These are phyloP conservation scores for Toxicodendron radicans DNA, from an alignment of 345 rosid genomes.

Conservation along the genomic window DNA sequence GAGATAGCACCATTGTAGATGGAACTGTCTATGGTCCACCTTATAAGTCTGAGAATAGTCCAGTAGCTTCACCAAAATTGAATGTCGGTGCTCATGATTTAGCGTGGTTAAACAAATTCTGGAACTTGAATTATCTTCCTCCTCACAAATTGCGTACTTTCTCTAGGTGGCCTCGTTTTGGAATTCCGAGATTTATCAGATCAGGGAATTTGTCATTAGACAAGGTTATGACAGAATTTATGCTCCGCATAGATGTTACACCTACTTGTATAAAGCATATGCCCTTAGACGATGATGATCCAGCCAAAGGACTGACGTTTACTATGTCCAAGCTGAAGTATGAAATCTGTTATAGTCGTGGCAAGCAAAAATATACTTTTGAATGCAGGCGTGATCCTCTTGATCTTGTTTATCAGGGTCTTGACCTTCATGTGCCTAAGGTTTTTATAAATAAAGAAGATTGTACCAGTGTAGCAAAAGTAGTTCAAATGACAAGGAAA, in stretches of 20 bases:
- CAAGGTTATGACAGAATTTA: conserved; percentile 94
- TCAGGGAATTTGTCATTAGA: conserved; percentile 95
- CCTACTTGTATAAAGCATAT: conserved; percentile 70
- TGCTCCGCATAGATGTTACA: conserved; percentile 83
- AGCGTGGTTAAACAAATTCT: conserved; percentile 85
- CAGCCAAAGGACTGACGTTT: conserved; percentile 87
- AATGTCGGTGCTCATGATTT: conserved; percentile 95
- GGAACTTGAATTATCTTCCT: conserved; percentile 83
- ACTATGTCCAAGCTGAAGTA: conserved; percentile 77
- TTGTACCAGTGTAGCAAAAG: conserved; percentile 48
- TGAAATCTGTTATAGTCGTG: conserved; percentile 82
- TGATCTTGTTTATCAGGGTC: conserved; percentile 94
- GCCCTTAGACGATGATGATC: conserved; percentile 87
- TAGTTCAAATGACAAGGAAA: conserved; percentile 57
- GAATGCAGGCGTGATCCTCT: conserved; percentile 88
- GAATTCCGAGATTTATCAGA: conserved; percentile 72
- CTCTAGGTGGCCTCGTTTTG: conserved; percentile 96
- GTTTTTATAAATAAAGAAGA: conserved; percentile 64
- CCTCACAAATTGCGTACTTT: conserved; percentile 90
- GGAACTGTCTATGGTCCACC: conserved; percentile 37
- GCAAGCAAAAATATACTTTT: conserved; percentile 86
- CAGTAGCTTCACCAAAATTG: conserved; percentile 52
- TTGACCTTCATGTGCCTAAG: conserved; percentile 87
- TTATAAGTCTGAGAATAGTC: conserved; percentile 42
- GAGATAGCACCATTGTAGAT: conserved; percentile 32